These are phyloP conservation scores for Curvularia sp. DNA, from an alignment of 2,329 filamentous ascomycete genomes.

Conservation along the genomic window DNA sequence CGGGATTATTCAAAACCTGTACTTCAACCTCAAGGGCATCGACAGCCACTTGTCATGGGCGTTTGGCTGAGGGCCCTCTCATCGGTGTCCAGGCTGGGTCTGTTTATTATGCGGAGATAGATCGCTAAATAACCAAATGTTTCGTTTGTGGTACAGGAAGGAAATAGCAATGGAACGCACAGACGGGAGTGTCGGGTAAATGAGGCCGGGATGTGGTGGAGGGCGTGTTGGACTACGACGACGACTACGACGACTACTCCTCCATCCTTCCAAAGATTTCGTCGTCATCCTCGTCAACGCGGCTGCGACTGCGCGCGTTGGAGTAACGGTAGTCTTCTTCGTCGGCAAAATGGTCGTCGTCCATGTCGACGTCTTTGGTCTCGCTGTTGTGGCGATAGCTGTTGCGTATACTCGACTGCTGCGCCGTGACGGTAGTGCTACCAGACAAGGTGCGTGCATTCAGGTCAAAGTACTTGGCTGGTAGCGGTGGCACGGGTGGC, in stretches of 20 bases:
- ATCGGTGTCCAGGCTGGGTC: constrained; percentile 49
- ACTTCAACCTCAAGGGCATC: constrained; percentile 52
- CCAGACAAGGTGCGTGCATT: constrained; percentile 63
- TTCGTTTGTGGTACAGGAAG: constrained; percentile 46
- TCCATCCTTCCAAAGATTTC: constrained; percentile 98
- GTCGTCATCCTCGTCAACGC: constrained; percentile 89
- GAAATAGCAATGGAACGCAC: constrained; percentile 17
- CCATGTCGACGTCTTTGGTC: constrained; percentile 58
- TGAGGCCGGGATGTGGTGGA: constrained; percentile 20
- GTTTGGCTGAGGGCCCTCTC: constrained; percentile 47
- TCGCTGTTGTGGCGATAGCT: constrained; percentile 63
- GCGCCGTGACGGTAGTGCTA: constrained; percentile 61
- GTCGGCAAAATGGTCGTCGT: constrained; percentile 66
- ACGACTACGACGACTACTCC: constrained; percentile 56
- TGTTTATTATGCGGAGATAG: constrained; percentile 47
- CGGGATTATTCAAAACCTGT: constrained; percentile 41
- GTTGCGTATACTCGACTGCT: constrained; percentile 68
- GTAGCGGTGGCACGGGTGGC: constrained; percentile 86
- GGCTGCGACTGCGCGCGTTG: constrained; percentile 57
- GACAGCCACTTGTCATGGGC: constrained; percentile 13
- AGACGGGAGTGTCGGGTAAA: constrained; percentile 10
- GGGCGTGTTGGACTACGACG: constrained; percentile 1
- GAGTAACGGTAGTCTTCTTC: constrained; percentile 68
- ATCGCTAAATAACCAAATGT: constrained; percentile 47
- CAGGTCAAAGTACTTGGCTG: constrained; percentile 74